Conservation (phyloP, 306 rosid species). For the Fagus crenata region DNA sequence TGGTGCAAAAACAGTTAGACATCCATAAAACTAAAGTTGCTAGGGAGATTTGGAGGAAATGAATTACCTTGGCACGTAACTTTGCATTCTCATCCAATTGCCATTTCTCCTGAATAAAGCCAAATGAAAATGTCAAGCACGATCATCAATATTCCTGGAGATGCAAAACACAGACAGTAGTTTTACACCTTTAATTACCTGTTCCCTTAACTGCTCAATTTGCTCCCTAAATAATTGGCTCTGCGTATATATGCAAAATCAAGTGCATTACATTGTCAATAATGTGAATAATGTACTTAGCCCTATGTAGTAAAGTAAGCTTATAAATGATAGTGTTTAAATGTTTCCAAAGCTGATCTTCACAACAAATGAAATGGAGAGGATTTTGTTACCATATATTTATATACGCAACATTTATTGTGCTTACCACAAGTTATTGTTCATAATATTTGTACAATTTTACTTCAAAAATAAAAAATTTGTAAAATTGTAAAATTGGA, state of each 20-base stretch:
- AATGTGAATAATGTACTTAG: background rate
- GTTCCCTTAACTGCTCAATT: slow-evolving; percentile 60
- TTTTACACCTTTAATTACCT: slow-evolving; percentile 44
- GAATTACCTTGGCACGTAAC: slow-evolving; percentile 51
- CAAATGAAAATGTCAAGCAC: background rate
- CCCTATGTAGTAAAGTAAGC: background rate
- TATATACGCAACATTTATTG: background rate
- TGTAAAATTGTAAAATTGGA: too few relatives aligned
- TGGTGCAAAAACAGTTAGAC: background rate
- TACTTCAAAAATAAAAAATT: too few relatives aligned
- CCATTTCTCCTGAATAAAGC: slow-evolving; percentile 49
- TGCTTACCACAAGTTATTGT: background rate
- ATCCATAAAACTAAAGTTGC: background rate
- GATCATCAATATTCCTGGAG: background rate
- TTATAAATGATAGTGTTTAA: background rate
- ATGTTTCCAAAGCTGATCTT: background rate
- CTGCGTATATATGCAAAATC: slow-evolving; percentile 42
- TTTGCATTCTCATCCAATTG: slow-evolving; percentile 58
- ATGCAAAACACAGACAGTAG: background rate
- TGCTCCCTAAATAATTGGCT: slow-evolving; percentile 55
- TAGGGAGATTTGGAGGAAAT: background rate
- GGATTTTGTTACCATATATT: too few relatives aligned
- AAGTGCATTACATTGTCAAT: slow-evolving; percentile 4
- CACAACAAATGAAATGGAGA: background rate
- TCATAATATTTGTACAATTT: background rate